Percentiles rank a stretch among this genome's conserved stretches.
phyloP scores from a whole-genome alignment of 139 green algal genomes.

The Asterochloris erici region DNA sequence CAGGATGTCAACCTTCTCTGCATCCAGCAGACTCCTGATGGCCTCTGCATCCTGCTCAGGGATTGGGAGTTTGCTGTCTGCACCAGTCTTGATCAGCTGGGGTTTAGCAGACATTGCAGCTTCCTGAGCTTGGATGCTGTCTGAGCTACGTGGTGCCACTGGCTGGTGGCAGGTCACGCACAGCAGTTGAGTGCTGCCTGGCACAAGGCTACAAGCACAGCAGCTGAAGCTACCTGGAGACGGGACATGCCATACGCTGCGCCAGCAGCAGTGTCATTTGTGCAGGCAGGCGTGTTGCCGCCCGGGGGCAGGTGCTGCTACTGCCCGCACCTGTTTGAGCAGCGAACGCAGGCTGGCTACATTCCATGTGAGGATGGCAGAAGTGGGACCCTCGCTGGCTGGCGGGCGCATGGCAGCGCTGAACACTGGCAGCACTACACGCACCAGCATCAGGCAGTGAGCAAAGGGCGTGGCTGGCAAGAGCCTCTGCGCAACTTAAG shows the following conservation, averaged over 20 bases:
- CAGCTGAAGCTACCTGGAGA: too few species aligned
- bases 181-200: too few species aligned
- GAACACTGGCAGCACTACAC: conserved; percentile 26
- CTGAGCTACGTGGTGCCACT: too few species aligned
- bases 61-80: neutral
- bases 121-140: too few species aligned
- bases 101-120: too few species aligned
- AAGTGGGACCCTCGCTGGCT: conserved; percentile 2
- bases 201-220: too few species aligned
- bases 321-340: conserved; percentile 53
- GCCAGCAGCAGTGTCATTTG: too few species aligned
- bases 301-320: neutral
- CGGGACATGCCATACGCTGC: too few species aligned
- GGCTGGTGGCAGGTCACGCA: too few species aligned
- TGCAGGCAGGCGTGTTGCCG: too few species aligned
- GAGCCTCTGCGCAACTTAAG: too few species aligned
- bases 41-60: neutral
- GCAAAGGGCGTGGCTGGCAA: neutral
- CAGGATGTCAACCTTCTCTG: conserved; percentile 54
- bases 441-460: neutral
- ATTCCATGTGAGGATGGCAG: conserved; percentile 61
- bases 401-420: conserved; percentile 28
- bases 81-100: too few species aligned
- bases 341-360: conserved; percentile 58
- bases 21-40: conserved; percentile 44